Percentiles rank a stretch among this genome's conserved stretches.
These are phyloP conservation scores for Syzygium jambos DNA, from an alignment of 345 rosid genomes.

Conservation along the genomic window DNA sequence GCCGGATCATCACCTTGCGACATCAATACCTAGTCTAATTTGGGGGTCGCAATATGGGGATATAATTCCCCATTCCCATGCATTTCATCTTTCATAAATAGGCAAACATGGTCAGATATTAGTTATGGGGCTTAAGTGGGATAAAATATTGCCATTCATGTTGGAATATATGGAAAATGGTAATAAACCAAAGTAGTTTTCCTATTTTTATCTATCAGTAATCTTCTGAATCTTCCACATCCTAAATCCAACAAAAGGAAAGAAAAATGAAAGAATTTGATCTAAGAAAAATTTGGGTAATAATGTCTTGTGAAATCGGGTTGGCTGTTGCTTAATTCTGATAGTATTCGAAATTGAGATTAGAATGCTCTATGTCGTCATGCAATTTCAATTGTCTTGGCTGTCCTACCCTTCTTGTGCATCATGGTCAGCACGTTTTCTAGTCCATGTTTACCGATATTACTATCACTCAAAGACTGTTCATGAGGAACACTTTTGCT, in stretches of 20 bases:
- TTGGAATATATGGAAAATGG: background rate
- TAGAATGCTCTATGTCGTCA: background rate
- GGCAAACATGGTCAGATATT: background rate
- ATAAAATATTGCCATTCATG: background rate
- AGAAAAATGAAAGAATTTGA: background rate
- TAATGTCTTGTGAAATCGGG: background rate
- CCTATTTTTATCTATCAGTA: background rate
- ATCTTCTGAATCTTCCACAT: background rate
- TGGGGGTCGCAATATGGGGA: background rate
- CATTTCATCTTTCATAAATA: background rate
- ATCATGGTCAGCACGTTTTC: background rate
- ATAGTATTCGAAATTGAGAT: background rate
- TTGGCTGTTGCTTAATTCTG: background rate
- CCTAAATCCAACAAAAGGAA: background rate
- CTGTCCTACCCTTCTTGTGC: background rate
- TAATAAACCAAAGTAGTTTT: background rate
- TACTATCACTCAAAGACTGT: background rate
- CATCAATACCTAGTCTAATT: background rate
- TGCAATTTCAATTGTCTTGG: background rate
- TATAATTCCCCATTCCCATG: background rate
- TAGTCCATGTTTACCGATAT: background rate
- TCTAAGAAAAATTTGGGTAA: background rate
- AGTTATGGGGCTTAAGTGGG: background rate
- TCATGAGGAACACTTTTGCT: background rate
- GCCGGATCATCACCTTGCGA: background rate